These are phyloP conservation scores for Violaceomyces palustris DNA, from an alignment of 1,284 basidiomycete genomes.

Conservation along the genomic window DNA sequence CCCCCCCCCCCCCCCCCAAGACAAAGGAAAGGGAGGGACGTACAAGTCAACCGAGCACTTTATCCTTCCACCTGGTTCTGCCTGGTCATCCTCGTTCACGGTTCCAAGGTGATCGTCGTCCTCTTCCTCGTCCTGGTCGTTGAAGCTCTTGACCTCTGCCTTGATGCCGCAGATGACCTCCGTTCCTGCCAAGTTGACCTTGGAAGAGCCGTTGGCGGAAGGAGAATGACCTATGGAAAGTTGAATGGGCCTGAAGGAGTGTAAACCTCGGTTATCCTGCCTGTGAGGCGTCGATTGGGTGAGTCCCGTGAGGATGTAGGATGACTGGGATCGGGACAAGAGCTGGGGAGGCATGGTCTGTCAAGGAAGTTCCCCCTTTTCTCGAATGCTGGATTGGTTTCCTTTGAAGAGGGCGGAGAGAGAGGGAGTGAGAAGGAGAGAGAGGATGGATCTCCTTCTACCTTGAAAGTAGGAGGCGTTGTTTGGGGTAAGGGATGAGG, in stretches of 20 bases:
- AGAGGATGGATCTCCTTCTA: no score
- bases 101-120: slow-evolving; percentile 16
- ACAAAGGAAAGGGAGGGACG: no score
- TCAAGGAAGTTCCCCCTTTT: no score
- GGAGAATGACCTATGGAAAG: slow-evolving; percentile 25
- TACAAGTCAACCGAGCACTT: slow-evolving; percentile 34
- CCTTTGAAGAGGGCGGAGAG: no score
- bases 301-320: slow-evolving; percentile 41
- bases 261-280: slow-evolving; percentile 28
- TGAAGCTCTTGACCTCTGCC: slow-evolving; percentile 33
- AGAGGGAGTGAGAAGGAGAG: no score
- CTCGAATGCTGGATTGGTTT: no score
- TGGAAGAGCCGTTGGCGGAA: slow-evolving; percentile 41
- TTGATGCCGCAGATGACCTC: slow-evolving; percentile 44
- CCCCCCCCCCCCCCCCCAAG: no score
- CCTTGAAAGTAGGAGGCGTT: no score
- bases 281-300: slow-evolving; percentile 30
- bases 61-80: slow-evolving; percentile 20
- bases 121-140: slow-evolving; percentile 21
- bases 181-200: slow-evolving; percentile 36
- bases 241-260: slow-evolving; percentile 34
- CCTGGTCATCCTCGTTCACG: slow-evolving; percentile 22
- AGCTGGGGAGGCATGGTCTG: slow-evolving; percentile 31
- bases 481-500: no score
- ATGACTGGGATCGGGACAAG: slow-evolving; percentile 41